Evolutionary conservation across 108 stramenopile genomes (phyloP), one percentile per base, ranked within the genome.

Genomic region (Nitzschia sp.): DNA sequence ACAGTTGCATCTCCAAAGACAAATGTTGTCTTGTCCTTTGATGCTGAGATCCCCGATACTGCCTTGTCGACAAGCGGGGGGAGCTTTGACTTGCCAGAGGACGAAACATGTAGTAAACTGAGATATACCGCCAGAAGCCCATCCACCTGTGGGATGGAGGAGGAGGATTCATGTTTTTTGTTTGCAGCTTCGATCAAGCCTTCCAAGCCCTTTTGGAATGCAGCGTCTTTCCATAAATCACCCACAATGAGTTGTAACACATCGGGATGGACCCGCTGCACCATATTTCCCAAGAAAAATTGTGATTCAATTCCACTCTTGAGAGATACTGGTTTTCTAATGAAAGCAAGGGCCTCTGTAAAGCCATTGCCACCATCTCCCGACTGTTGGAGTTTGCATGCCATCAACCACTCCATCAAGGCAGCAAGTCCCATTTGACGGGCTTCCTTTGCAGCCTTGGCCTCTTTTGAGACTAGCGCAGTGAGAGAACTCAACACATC

Each of bases 91-190:
- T 65, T 79, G 10, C 60, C 53, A 3, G 63, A 61, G 10, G 74
- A 80, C 25, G 46, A 52, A 17, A 56, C 54, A 55, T 77, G 50
- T n/a, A 85, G 17, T 3, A 86, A 54, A 11, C 77, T 43, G 40
- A 93, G 51, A 60, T 86, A 86, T 0, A 85, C 40, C 9, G 87
- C 81, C 52, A 90, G 41, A 0, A 84, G 37, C 15, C 89, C 91
- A 53, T 90, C 91, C 8, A 83, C 76, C 51, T 81, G 86, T 21
- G 86, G 67, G n/a, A 86, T 74, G 19, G 77, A 51, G 0, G 87
- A 79, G 0, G 84, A 73, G 0, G 83, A 68, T 17, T 70, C 63
- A 62, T 88, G 81, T 60, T 87, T 92, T 64, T 86, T 90, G 53
- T 67, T 70, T 0, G 84, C 80, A 10, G 71, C 63, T 42, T 88